Evolutionary conservation across 2,329 filamentous ascomycete genomes (phyloP).

Genomic region (Scortechinia acanthostroma): DNA sequence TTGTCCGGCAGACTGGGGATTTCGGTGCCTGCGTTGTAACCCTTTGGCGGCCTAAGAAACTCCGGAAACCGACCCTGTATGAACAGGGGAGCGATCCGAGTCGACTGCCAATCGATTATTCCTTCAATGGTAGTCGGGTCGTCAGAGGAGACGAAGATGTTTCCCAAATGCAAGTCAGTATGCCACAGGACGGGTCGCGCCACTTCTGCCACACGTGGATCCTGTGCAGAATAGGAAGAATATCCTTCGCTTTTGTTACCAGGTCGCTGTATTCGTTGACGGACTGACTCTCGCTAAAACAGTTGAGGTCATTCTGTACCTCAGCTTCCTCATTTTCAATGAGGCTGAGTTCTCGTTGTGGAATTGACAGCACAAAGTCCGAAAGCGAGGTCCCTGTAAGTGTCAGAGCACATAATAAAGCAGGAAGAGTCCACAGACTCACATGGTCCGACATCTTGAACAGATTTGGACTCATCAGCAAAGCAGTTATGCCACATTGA

Average conservation of each 20-base stretch:
- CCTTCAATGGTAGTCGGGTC: slow-evolving; percentile 17
- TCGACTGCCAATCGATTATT: slow-evolving; percentile 21
- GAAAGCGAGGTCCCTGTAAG: slow-evolving; percentile 7
- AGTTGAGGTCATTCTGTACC: not conserved
- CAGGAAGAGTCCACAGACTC: not conserved
- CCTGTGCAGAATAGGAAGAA: slow-evolving; percentile 9
- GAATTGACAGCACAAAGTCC: slow-evolving; percentile 9
- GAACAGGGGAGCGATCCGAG: slow-evolving; percentile 19
- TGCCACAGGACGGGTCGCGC: slow-evolving; percentile 11
- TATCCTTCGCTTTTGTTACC: slow-evolving; percentile 6
- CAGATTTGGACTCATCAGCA: slow-evolving; percentile 4
- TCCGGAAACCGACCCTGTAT: slow-evolving; percentile 11
- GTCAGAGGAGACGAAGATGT: slow-evolving; percentile 18
- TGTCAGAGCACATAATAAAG: not conserved
- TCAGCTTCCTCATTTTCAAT: not conserved
- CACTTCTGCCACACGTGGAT: slow-evolving; percentile 7
- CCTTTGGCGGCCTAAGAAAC: slow-evolving; percentile 10
- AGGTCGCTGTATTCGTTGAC: slow-evolving; percentile 6
- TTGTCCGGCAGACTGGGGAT: slow-evolving; percentile 7
- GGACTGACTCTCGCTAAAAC: slow-evolving; percentile 8
- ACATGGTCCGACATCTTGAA: not conserved
- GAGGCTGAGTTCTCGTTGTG: slow-evolving; percentile 8
- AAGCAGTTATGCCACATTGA: slow-evolving; percentile 1
- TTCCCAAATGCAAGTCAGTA: slow-evolving; percentile 19
- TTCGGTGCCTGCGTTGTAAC: slow-evolving; percentile 8